Base-by-base conservation (phyloP, 805 yeast species). In the Yarrowia hollandica region DNA sequence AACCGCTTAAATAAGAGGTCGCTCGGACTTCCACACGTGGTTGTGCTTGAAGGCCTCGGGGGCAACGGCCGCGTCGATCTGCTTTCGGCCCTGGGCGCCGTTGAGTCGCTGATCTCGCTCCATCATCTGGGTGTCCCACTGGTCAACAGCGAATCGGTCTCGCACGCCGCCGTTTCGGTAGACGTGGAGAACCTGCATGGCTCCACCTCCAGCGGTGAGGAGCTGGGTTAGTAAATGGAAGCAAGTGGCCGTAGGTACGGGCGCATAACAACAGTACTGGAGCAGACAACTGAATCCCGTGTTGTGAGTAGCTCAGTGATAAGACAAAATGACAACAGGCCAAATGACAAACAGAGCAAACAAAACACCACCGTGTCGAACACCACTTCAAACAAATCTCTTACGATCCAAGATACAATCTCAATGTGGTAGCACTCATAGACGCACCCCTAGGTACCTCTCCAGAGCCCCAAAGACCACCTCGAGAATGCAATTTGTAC, bases 31-130 rank as follows among this genome's bases (percentile, higher is more conserved):
- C 76, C 77, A 73, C 46, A 65, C 64, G n/a, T 87, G 79, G 69
- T 80, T 83, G n/a, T 88, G 83, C 74, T 84, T 86, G 79, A 89
- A 88, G 28, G 77, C 79, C 62, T 85, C 91, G 34, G 90, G 90
- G 4, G 95, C 96, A 37, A 79, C 73, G 6, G 90, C 80, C 39
- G 76, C 79, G 63, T 82, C 83, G 52, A 78, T 70, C 69, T 87
- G 92, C 34, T 84, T 91, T 68, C 96, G 78, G 67, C 74, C 77
- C 38, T 78, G 77, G 44, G 30, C 58, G 22, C 96, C 96, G 10
- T 96, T 88, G 67, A 88, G 75, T 64, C 92, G 77, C 68, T 79
- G 77, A 71, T 88, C 96, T 67, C 96, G 79, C 64, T 85, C 85
- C 73, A 88, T 82, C 79, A 75, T 72, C 70, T 69, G 73, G 57